Evolutionary conservation across 78 protist species (phyloP).

Genomic region (Dictyostelium firmibasis): DNA sequence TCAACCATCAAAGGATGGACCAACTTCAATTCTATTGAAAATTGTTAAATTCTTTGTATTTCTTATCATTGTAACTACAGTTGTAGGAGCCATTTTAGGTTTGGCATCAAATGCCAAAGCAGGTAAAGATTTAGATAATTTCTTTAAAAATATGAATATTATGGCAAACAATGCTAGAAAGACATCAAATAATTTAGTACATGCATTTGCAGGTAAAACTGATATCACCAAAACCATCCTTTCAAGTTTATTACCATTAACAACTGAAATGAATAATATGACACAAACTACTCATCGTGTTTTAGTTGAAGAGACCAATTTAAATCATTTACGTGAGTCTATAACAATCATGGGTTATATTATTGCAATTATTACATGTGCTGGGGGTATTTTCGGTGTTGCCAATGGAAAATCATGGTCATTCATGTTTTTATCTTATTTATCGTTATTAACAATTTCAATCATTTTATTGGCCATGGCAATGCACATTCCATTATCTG

Average conservation of each 20-base stretch:
- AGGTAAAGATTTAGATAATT: not conserved
- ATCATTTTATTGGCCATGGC: slow-evolving; percentile 1
- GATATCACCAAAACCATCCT: not conserved
- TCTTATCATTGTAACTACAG: slow-evolving; percentile 26
- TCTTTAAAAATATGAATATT: not conserved
- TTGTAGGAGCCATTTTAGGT: slow-evolving; percentile 26
- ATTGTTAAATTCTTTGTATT: slow-evolving; percentile 29
- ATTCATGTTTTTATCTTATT: slow-evolving; percentile 33
- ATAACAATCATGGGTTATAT: slow-evolving; percentile 40
- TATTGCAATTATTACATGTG: slow-evolving; percentile 43
- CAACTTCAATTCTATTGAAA: not conserved
- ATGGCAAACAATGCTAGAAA: slow-evolving; percentile 13
- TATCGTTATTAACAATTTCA: not conserved
- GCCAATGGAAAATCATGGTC: slow-evolving; percentile 67
- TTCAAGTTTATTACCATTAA: not conserved
- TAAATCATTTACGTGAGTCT: slow-evolving; percentile 24
- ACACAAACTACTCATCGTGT: not conserved
- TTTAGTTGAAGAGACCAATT: not conserved
- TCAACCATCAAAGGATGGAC: not conserved
- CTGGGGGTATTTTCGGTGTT: slow-evolving; percentile 43
- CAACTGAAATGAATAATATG: not conserved
- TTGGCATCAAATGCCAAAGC: slow-evolving; percentile 10
- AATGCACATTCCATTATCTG: slow-evolving; percentile 41
- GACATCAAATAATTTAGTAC: not conserved
- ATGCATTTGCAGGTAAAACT: slow-evolving; percentile 3